Evolutionary conservation across 2,329 filamentous ascomycete genomes (phyloP).

Genomic region (Diaporthe citrichinensis): DNA sequence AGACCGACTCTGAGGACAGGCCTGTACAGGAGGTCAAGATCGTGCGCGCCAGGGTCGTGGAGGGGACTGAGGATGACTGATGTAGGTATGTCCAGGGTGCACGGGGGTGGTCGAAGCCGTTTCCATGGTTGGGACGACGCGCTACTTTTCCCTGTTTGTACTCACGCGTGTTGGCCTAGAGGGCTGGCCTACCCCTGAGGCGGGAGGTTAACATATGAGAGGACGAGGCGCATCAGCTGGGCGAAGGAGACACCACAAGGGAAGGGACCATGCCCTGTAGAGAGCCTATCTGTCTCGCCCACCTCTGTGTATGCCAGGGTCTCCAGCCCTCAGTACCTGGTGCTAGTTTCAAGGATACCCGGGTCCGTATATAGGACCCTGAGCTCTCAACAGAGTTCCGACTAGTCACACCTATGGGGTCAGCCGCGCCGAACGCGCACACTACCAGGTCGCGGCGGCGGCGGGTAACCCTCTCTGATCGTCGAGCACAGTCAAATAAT

Average conservation of each 20-base stretch:
- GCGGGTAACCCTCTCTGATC: neutral
- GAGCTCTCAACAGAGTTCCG: neutral
- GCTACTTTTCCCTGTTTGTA: neutral
- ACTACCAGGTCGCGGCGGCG: neutral
- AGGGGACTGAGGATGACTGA: constrained; percentile 62
- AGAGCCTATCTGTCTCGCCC: neutral
- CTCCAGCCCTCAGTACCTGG: neutral
- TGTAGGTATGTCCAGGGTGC: neutral
- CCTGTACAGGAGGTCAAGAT: constrained; percentile 89
- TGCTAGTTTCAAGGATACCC: neutral
- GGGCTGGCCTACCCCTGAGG: neutral
- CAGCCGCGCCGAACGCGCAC: neutral
- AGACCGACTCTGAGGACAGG: constrained; percentile 84
- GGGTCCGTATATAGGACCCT: neutral
- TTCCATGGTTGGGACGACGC: neutral
- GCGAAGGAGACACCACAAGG: neutral
- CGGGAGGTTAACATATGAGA: neutral
- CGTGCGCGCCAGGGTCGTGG: constrained; percentile 76
- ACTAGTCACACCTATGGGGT: neutral
- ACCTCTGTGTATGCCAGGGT: neutral
- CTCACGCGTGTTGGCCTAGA: neutral
- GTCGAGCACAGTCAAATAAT: neutral
- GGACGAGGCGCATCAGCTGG: neutral
- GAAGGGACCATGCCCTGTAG: neutral
- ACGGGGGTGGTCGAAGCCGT: neutral